phyloP scores from a whole-genome alignment of 1,284 basidiomycete species.

The Xanthoconium separans region DNA sequence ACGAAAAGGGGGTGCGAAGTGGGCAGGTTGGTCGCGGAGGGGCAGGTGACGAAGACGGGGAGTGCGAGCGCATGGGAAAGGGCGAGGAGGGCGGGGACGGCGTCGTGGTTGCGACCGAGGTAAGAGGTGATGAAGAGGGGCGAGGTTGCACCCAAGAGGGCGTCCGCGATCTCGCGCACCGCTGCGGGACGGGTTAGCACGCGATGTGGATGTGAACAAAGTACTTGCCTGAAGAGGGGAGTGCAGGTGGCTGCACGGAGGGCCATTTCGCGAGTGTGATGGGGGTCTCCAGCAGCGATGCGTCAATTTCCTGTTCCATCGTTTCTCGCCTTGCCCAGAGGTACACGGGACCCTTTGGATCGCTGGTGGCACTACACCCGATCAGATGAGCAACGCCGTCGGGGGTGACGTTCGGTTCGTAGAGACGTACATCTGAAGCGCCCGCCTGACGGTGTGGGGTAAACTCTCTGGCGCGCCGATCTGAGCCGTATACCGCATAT shows the following conservation, averaged over 20 bases:
- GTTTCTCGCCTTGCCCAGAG: conserved; percentile 70
- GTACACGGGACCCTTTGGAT: conserved; percentile 71
- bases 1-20: conserved; percentile 55
- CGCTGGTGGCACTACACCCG: conserved; percentile 52
- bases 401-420: no score
- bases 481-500: conserved; percentile 66
- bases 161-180: conserved; percentile 42
- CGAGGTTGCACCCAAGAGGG: conserved; percentile 48
- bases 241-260: conserved; percentile 46
- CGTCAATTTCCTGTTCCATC: conserved; percentile 62
- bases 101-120: conserved; percentile 52
- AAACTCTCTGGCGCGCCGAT: conserved; percentile 53
- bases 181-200: conserved; percentile 30
- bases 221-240: conserved; percentile 45
- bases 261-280: conserved; percentile 47
- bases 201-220: conserved; percentile 1
- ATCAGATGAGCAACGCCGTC: neutral
- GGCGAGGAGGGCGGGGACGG: conserved; percentile 43
- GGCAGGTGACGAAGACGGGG: conserved; percentile 53
- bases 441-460: conserved; percentile 50
- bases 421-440: conserved; percentile 55
- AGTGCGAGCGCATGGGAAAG: conserved; percentile 42
- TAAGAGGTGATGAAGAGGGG: conserved; percentile 67
- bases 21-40: conserved; percentile 53
- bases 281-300: conserved; percentile 31